phyloP scores from a whole-genome alignment of 495 filamentous ascomycete species.

The Cladorrhinum samala region DNA sequence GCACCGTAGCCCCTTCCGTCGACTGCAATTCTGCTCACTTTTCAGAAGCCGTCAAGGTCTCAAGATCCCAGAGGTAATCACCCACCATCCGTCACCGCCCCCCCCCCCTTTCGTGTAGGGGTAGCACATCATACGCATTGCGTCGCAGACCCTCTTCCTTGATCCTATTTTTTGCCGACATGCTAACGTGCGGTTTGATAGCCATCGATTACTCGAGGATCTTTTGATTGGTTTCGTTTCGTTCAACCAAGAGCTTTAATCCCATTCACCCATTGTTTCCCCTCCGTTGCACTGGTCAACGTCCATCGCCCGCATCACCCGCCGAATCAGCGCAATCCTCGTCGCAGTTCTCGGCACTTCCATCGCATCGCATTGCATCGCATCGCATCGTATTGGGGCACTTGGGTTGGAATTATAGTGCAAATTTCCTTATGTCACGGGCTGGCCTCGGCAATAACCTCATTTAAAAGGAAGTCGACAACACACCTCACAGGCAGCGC shows the following conservation, averaged over 20 bases:
- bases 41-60: constrained; percentile 1
- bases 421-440: constrained; percentile 27
- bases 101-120: constrained; percentile 5
- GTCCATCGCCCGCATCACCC: constrained; percentile 5
- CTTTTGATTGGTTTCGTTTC: constrained; percentile 38
- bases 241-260: constrained; percentile 33
- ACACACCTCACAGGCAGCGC: constrained; percentile 25
- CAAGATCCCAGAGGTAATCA: constrained; percentile 28
- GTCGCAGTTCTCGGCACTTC: constrained; percentile 3
- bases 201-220: constrained; percentile 28
- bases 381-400: constrained; percentile 30
- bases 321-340: constrained; percentile 5
- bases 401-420: constrained; percentile 17
- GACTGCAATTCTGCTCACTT: constrained; percentile 1
- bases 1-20: background rate
- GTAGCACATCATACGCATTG: constrained; percentile 24
- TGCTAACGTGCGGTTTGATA: constrained; percentile 27
- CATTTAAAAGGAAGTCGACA: constrained; percentile 10
- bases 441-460: constrained; percentile 30
- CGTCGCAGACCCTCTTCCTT: constrained; percentile 29
- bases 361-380: constrained; percentile 14
- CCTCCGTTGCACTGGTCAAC: constrained; percentile 13
- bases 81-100: background rate
- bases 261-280: constrained; percentile 37
- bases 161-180: constrained; percentile 10